phyloP scores from a whole-genome alignment of 208 protist genomes.

The Trypanosoma scelopori region DNA sequence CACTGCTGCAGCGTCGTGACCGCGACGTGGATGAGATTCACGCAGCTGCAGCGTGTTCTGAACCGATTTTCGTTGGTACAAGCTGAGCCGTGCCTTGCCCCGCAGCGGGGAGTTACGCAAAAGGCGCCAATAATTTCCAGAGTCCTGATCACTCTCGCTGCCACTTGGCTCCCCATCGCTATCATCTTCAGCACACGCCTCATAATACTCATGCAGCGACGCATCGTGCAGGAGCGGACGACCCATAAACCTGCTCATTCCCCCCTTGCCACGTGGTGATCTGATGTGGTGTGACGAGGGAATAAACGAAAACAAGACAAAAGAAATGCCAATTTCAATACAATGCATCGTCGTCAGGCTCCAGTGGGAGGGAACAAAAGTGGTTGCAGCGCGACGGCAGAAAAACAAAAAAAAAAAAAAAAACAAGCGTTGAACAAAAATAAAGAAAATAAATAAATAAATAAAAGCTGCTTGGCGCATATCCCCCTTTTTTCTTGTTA shows the following conservation, averaged over 20 bases:
- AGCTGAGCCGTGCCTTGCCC: constrained; percentile 27
- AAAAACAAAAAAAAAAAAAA: no score
- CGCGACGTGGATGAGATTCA: neutral
- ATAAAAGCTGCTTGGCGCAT: no score
- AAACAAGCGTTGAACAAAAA: no score
- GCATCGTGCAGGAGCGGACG: constrained; percentile 12
- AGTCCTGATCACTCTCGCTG: constrained; percentile 22
- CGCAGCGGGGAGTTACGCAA: constrained; percentile 36
- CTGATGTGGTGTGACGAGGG: neutral
- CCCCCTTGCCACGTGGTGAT: neutral
- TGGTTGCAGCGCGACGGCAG: no score
- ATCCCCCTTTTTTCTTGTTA: no score
- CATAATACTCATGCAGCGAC: constrained; percentile 58
- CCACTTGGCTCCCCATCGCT: neutral
- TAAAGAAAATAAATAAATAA: no score
- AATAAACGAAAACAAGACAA: constrained; percentile 4
- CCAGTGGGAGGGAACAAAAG: no score
- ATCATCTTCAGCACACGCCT: constrained; percentile 28
- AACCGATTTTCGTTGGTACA: constrained; percentile 30
- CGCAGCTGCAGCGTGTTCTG: constrained; percentile 17
- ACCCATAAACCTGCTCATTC: constrained; percentile 12
- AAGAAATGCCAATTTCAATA: no score
- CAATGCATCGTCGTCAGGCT: no score
- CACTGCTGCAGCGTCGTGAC: constrained; percentile 5
- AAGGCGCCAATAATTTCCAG: constrained; percentile 21